Percentiles rank a stretch among this genome's conserved stretches.
phyloP scores from a whole-genome alignment of 441 rosid species.

The Flueggea neowawraea region DNA sequence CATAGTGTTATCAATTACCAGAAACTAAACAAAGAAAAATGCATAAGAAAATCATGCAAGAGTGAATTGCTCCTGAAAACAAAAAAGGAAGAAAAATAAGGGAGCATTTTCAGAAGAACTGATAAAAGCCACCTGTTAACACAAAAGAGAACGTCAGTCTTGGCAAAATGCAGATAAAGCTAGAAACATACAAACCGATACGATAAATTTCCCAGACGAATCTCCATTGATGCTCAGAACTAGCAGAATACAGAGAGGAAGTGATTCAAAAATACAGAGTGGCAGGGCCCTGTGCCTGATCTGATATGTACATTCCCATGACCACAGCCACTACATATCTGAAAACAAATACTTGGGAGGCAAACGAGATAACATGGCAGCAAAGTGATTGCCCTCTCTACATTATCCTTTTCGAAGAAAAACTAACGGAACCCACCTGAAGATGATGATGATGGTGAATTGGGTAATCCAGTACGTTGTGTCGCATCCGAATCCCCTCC shows the following conservation, averaged over 20 bases:
- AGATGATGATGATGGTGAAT: slow-evolving; percentile 95
- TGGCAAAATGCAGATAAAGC: slow-evolving; percentile 62
- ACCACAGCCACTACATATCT: slow-evolving; percentile 76
- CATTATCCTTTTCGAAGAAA: slow-evolving; percentile 78
- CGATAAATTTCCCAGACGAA: slow-evolving; percentile 51
- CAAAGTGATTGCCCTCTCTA: slow-evolving; percentile 75
- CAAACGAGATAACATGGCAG: slow-evolving; percentile 71
- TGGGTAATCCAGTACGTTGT: slow-evolving; percentile 77
- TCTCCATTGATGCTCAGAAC: slow-evolving; percentile 60
- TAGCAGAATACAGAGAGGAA: slow-evolving; percentile 52
- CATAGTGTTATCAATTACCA: slow-evolving; percentile 8
- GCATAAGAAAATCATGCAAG: slow-evolving; percentile 16
- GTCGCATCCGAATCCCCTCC: slow-evolving; percentile 48
- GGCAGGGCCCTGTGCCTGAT: slow-evolving; percentile 66
- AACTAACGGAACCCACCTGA: slow-evolving; percentile 99
- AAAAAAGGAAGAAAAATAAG: slow-evolving; percentile 9
- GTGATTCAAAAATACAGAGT: slow-evolving; percentile 69
- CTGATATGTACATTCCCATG: slow-evolving; percentile 61
- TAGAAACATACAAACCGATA: slow-evolving; percentile 97
- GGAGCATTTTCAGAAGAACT: slow-evolving; percentile 27
- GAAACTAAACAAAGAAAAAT: slow-evolving; percentile 19
- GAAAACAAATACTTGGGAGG: slow-evolving; percentile 58
- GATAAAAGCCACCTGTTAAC: slow-evolving; percentile 63
- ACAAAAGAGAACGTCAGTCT: slow-evolving; percentile 55
- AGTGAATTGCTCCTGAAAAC: slow-evolving; percentile 6